Base-by-base conservation (phyloP, 2,329 filamentous ascomycete species). In the Knoxdaviesia capensis region DNA sequence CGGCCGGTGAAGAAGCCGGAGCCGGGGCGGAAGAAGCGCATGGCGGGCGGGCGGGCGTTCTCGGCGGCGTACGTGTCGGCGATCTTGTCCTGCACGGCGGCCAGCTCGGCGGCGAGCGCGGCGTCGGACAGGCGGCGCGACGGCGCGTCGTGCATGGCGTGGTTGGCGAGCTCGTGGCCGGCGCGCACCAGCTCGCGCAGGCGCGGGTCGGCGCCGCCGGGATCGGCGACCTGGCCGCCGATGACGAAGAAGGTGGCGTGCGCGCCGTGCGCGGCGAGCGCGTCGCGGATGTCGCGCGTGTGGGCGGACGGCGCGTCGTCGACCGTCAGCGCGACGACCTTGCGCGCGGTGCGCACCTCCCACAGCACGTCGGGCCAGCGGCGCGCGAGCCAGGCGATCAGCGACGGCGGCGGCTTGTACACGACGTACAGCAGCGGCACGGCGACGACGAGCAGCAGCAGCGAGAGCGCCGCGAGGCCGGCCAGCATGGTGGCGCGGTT, bases 211-310 rank as follows among this genome's bases (percentile, higher is more conserved):
- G 43, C 32, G 31, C 64, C 51, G 6, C 53, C 56, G 3, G 62
- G 57, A 2, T 68, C 71, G 0, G 63, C 49, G 7, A 84, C 75
- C 60, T 94, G 85, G 3, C 69, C 69, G 6, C 86, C 86, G 50
- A 94, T 93, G 32, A 92, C 68, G 57, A 94, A 94, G 56, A 93
- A 90, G 0, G 86, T 94, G 0, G 86, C 86, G 20, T 66, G 72
- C 9, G 79, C 83, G 44, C 69, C 66, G 52, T 84, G 68, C 29
- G 64, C 63, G 42, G 65, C 62, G n/a, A 94, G 65, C 0, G 83
- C 60, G 37, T 73, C 60, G 43, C 86, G 61, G 45, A 94, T 86
- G 43, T 77, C 71, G 38, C 59, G 53, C 2, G 86, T 92, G 56
- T 82, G 68, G 37, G 68, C 59, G 2, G 80, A 87, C 0, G 86